Percentiles rank a stretch among this genome's conserved stretches.
Conservation (phyloP, 345 rosid species). For the Erodium maritimum region DNA sequence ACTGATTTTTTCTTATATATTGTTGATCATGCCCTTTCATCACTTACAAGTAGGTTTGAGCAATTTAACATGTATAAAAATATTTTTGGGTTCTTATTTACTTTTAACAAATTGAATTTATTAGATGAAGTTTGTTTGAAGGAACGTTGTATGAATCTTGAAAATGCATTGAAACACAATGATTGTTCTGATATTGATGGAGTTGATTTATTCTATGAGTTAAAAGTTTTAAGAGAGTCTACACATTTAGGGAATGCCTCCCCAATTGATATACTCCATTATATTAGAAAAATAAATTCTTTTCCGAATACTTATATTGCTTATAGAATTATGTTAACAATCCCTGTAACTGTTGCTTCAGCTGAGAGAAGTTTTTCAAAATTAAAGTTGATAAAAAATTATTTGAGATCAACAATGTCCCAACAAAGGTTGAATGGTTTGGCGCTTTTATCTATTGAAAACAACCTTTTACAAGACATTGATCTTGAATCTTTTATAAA, state of each 20-base stretch:
- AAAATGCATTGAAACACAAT: background rate
- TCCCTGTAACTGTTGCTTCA: background rate
- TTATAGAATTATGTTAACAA: constrained; percentile 4
- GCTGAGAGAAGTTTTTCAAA: constrained; percentile 6
- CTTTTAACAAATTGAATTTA: background rate
- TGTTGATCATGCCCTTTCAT: background rate
- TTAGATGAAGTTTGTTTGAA: background rate
- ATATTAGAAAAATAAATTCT: background rate
- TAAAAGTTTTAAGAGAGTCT: background rate
- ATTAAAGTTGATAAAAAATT: constrained; percentile 2
- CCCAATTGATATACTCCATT: background rate
- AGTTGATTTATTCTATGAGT: background rate
- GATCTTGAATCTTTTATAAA: too few species aligned
- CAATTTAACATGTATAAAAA: background rate
- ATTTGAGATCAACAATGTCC: too few species aligned
- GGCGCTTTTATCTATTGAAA: too few species aligned
- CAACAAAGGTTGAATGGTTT: too few species aligned
- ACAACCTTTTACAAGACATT: too few species aligned
- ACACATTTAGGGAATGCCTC: too few species aligned
- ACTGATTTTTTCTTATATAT: background rate
- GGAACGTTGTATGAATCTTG: background rate
- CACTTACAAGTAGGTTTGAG: background rate
- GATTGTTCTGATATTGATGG: background rate
- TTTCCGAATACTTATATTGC: constrained; percentile 1
- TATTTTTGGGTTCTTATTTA: background rate